Evolutionary conservation across 805 yeast genomes (phyloP), one percentile per base, ranked within the genome.

Genomic region (Myxozyma geophila): DNA sequence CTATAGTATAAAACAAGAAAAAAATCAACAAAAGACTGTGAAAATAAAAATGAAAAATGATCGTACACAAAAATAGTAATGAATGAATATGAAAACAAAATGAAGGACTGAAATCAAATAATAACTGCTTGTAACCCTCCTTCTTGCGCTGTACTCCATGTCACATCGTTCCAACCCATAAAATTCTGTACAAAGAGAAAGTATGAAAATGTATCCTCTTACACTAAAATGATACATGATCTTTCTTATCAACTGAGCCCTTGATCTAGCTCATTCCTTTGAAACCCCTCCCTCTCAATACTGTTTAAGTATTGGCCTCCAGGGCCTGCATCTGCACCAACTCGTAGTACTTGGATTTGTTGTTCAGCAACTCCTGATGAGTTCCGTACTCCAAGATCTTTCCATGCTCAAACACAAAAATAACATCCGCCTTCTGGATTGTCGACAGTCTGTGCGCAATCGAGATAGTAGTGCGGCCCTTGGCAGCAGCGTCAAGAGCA

Each of bases 391-490:
- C 92, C 2, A 76, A 74, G 41, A 87, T 82, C 52, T 76, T 74
- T 19, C 92, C 92, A 50, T 78, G 74, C 58, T 80, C 79, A 60
- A 88, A 73, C 58, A 85, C 80, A 53, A 80, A 80, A 23, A 87
- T 85, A 55, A 77, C 77, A 53, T 82, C 78, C 0, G 91, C 83
- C 63, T 81, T 79, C 53, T 78, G 74, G 63, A 86, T 85, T 0
- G 89, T 85, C 67, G 82, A 82, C 76, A 88, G 79, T 71, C 93
- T 78, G 74, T 88, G 93, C 8, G 92, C 92, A 74, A 88, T 86
- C 71, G 92, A 88, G 67, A 88, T 76, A 44, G 88, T 85, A 1
- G 92, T 87, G 70, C 92, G 85, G 35, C 84, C 78, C 9, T 75
- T 60, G 66, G 89, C 88, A 69, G 88, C 90, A 5, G 75, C 77